Evolutionary conservation across 331 rosid species (phyloP), one percentile per base, ranked within the genome.

Genomic region (Saraca asoca): DNA sequence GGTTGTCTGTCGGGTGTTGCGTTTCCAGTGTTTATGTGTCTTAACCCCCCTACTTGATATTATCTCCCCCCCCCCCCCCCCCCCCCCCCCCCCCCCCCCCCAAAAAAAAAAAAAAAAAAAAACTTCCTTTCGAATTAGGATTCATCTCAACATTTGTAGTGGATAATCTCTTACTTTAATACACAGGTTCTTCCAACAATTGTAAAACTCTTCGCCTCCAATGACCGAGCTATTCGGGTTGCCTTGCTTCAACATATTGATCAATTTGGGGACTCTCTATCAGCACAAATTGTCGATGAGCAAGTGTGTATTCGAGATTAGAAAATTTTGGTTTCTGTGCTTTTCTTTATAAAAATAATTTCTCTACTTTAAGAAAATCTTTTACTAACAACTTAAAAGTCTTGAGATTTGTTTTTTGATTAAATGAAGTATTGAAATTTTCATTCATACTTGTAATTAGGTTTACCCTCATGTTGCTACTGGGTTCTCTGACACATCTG

Each of bases 391-490:
- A 60, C 68, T 42, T 74, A 33, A 58, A 17, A 66, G 43, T 72
- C 67, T 55, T 62, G 56, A 62, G 3, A 24, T 24, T 24, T 24
- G 31, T 24, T 24, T 24, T 24, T 24, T 24, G 3, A 24, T 24
- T 24, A 24, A 24, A 24, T 24, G 31, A 24, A 24, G 31, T 24
- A 24, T 24, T 24, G 31, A 24, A 58, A 58, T 74, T 68, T 41
- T 56, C 59, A 24, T 76, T 65, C 59, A 64, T 65, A 44, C 58
- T 67, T 71, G 67, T 48, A 29, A 68, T 75, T 73, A 91, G 97
- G 95, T 91, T 71, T 91, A 88, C 74, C 94, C 95, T 42, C 97
- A 88, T 45, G 85, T 91, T 67, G 97, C 96, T 57, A 83, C 91
- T 0, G 97, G 97, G 60, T 91, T 91, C 82, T 74, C 96, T 49